Evolutionary conservation across 2,329 filamentous ascomycete species (phyloP), one percentile per base, ranked within the genome.

Genomic region (Fusarium agapanthi): DNA sequence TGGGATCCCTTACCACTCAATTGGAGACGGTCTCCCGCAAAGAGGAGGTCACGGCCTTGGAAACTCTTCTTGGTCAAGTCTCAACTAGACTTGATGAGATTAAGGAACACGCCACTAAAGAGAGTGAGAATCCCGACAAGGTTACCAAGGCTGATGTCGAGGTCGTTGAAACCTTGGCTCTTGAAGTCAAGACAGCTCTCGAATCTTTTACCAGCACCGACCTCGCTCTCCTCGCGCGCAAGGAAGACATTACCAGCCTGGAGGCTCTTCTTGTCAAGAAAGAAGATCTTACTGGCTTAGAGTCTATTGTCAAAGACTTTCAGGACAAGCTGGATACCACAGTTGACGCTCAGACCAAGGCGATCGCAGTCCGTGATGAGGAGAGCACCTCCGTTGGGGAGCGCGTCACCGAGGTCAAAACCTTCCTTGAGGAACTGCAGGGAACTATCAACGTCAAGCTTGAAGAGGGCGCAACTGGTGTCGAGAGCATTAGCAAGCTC

Each of bases 61-160:
- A 97, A 79, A 87, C 91, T 14, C 88, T 97, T 15, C 88, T 96
- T 35, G 91, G 92, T 48, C 93, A 97, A 77, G 87, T 97, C 68
- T 92, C 92, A 75, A 84, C 88, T 53, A 88, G 89, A 12, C 86
- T 98, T 26, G 94, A 97, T 59, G 95, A 97, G 79, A 87, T 92
- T 77, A 91, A 88, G 79, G 86, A 88, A 68, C 84, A 84, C 6
- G 83, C 85, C n/a, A 83, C 86, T 40, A 88, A 86, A 76, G 84
- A 86, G 16, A 79, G 84, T 15, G 88, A 90, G 24, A 85, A 87
- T 43, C 86, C 87, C 0, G 90, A 93, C 41, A 90, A 89, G 75
- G 88, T 95, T 30, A 92, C 91, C 55, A 97, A 97, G 83, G 89
- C 90, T 0, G 94, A 98, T 75, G 86, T 97, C 8, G 93, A 96